phyloP scores from a whole-genome alignment of 2,329 filamentous ascomycete genomes.

The Cercospora sojina region DNA sequence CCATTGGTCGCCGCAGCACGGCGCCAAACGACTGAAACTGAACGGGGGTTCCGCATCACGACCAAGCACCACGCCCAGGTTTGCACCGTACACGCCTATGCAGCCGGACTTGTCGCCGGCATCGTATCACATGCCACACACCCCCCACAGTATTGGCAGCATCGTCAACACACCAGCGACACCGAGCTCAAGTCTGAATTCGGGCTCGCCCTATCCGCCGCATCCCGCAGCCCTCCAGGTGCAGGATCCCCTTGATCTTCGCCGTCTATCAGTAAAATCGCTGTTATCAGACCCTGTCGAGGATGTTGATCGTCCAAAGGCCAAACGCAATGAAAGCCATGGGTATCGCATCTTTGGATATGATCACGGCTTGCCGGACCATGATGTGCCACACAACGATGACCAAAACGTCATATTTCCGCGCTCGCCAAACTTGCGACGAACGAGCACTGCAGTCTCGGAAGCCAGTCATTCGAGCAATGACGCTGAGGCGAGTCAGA shows the following conservation, averaged over 20 bases:
- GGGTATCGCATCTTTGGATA: conserved; percentile 60
- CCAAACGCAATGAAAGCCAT: conserved; percentile 22
- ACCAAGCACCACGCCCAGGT: conserved; percentile 30
- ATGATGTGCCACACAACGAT: conserved; percentile 69
- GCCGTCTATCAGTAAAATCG: conserved; percentile 64
- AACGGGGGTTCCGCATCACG: conserved; percentile 25
- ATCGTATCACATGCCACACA: conserved; percentile 28
- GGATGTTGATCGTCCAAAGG: conserved; percentile 23
- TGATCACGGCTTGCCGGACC: conserved; percentile 67
- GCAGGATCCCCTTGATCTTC: conserved; percentile 46
- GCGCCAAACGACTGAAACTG: conserved; percentile 39
- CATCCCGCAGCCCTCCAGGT: conserved; percentile 23
- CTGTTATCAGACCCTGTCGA: conserved; percentile 57
- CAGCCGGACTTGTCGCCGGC: conserved; percentile 42
- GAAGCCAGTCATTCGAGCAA: conserved; percentile 31
- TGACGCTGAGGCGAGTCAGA: conserved; percentile 39
- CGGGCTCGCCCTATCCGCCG: conserved; percentile 31
- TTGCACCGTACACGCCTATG: conserved; percentile 28
- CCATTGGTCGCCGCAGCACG: conserved; percentile 39
- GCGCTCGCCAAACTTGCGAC: conserved; percentile 36
- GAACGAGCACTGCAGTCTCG: conserved; percentile 34
- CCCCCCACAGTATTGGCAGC: conserved; percentile 44
- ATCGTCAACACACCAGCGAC: conserved; percentile 46
- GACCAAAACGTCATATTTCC: conserved; percentile 62
- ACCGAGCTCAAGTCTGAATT: conserved; percentile 40